Percentiles rank a stretch among this genome's conserved stretches.
phyloP scores from a whole-genome alignment of 441 rosid species.

The Rhodomyrtus psidioides region DNA sequence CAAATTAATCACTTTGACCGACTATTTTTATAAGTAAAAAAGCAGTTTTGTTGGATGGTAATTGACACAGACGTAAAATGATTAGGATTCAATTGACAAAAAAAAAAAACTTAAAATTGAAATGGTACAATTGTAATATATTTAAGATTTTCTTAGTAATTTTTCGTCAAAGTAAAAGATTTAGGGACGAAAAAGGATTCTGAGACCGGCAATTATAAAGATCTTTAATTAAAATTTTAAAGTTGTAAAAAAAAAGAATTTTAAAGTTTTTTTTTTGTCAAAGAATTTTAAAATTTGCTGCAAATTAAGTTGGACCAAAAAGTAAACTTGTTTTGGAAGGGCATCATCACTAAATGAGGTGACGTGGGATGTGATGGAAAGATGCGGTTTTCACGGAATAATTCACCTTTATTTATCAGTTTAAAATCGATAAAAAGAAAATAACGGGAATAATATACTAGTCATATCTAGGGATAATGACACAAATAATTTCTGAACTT shows the following conservation, averaged over 20 bases:
- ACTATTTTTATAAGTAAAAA: too few relatives aligned
- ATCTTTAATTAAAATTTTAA: not conserved
- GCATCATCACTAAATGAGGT: not conserved
- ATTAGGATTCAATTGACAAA: too few relatives aligned
- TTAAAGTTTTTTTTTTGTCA: too few relatives aligned
- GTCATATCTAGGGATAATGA: too few relatives aligned
- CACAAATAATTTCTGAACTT: too few relatives aligned
- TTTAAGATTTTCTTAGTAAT: too few relatives aligned
- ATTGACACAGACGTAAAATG: too few relatives aligned
- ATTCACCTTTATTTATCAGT: not conserved
- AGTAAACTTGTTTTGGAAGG: not conserved
- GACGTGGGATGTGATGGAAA: not conserved
- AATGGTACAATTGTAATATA: too few relatives aligned
- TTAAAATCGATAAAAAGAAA: not conserved
- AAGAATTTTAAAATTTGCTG: not conserved
- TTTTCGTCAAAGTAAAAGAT: not conserved
- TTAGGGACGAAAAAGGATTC: not conserved
- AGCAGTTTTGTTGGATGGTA: too few relatives aligned
- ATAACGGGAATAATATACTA: not conserved
- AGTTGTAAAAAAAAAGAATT: not conserved
- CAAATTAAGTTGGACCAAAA: not conserved
- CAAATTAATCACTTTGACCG: too few relatives aligned
- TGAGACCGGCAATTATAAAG: not conserved
- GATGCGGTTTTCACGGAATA: rapidly evolving
- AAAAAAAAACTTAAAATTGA: too few relatives aligned